Percentiles rank a stretch among this genome's conserved stretches.
These are phyloP conservation scores for Lasiodiplodia citricola DNA, from an alignment of 2,329 filamentous ascomycete species.

Conservation along the genomic window DNA sequence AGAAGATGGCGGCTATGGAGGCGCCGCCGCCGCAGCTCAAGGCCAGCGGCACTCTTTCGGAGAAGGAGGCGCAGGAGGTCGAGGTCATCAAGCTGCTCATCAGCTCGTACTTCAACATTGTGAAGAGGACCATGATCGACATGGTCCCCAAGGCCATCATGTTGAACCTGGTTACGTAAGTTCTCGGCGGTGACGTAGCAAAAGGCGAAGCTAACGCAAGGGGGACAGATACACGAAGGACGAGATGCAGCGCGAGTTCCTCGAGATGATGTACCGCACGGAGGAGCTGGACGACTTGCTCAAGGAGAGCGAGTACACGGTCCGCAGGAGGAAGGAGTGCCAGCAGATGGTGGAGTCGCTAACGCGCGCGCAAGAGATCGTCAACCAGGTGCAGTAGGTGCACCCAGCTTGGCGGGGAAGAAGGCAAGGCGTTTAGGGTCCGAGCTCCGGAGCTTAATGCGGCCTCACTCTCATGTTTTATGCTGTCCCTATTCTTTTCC, in stretches of 20 bases:
- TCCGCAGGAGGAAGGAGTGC: slow-evolving; percentile 94
- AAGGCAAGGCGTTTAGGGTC: neutral
- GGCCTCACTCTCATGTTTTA: slow-evolving; percentile 3
- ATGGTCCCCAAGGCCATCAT: slow-evolving; percentile 99
- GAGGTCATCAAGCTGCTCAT: slow-evolving; percentile 99
- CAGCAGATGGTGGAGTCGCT: slow-evolving; percentile 99
- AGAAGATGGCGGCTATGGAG: slow-evolving; percentile 99
- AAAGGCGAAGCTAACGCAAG: slow-evolving; percentile 28
- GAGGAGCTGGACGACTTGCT: slow-evolving; percentile 90
- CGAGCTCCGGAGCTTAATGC: slow-evolving; percentile 3
- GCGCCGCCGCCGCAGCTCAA: slow-evolving; percentile 90
- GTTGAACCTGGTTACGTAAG: slow-evolving; percentile 93
- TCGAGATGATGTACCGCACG: slow-evolving; percentile 96
- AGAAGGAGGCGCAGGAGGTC: slow-evolving; percentile 93
- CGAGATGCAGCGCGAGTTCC: slow-evolving; percentile 95
- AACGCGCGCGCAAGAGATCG: slow-evolving; percentile 89
- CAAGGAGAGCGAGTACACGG: slow-evolving; percentile 97
- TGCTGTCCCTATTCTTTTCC: slow-evolving; percentile 19
- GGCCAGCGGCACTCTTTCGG: slow-evolving; percentile 89
- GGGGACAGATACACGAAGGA: slow-evolving; percentile 82
- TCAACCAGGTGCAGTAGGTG: slow-evolving; percentile 71
- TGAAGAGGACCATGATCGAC: slow-evolving; percentile 97
- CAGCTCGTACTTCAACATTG: slow-evolving; percentile 96
- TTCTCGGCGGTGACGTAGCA: neutral
- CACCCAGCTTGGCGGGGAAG: slow-evolving; percentile 14